Percentiles rank a stretch among this genome's conserved stretches.
Conservation (phyloP, 2,329 filamentous ascomycete genomes). For the Fusarium mundagurra region DNA sequence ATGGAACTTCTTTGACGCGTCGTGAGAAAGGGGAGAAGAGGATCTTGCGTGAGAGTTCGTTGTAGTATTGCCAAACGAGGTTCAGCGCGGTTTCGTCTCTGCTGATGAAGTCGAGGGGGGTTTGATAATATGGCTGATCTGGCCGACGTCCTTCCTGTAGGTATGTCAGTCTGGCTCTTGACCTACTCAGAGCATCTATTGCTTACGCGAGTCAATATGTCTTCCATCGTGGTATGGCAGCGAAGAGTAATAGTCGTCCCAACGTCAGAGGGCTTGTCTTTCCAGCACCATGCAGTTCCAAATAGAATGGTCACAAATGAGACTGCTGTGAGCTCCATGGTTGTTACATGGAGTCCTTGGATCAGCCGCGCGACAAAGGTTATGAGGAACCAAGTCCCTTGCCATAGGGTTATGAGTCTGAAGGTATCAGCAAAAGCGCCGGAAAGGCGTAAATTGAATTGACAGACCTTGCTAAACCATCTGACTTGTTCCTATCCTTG, state of each 20-base stretch:
- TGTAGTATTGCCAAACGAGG: conserved; percentile 21
- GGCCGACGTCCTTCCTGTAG: background rate
- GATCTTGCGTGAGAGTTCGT: conserved; percentile 2
- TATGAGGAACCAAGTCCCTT: conserved; percentile 16
- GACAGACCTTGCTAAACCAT: conserved; percentile 8
- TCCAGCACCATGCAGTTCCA: conserved; percentile 24
- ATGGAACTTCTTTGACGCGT: background rate
- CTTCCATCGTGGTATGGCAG: background rate
- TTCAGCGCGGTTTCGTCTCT: conserved; percentile 17
- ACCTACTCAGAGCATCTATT: background rate
- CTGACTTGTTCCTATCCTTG: conserved; percentile 7
- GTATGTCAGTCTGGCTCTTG: background rate
- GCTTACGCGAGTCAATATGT: background rate
- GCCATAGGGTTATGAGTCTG: conserved; percentile 10
- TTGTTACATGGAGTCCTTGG: conserved; percentile 11
- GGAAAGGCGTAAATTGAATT: too few relatives aligned
- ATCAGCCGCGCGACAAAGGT: background rate
- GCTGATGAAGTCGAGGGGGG: conserved; percentile 13
- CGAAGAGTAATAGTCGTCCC: background rate
- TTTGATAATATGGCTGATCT: conserved; percentile 5
- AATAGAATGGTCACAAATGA: conserved; percentile 12
- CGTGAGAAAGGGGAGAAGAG: conserved; percentile 15
- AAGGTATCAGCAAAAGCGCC: accelerated
- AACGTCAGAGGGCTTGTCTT: conserved; percentile 18
- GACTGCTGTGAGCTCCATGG: conserved; percentile 18